These are phyloP conservation scores for Prunus salicina DNA, from an alignment of 306 rosid species.

Conservation along the genomic window DNA sequence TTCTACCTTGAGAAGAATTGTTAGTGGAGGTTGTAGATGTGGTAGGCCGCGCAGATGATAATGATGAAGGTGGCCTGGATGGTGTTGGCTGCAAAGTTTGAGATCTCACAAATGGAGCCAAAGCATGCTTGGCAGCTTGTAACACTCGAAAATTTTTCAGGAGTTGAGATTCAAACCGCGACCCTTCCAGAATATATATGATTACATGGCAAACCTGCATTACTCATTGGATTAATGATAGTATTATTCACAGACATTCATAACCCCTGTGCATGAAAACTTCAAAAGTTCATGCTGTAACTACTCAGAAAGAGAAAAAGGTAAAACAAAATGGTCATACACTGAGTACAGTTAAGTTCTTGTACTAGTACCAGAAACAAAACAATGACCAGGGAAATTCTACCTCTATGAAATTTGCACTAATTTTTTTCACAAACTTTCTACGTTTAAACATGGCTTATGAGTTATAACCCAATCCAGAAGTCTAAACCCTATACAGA, in stretches of 20 bases:
- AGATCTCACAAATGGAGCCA: conserved; percentile 69
- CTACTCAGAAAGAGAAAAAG: neutral
- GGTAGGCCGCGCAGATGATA: conserved; percentile 45
- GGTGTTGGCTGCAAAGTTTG: conserved; percentile 38
- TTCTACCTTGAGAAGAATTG: conserved; percentile 66
- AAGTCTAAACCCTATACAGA: neutral
- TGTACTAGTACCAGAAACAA: neutral
- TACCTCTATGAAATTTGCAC: neutral
- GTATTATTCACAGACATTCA: conserved; percentile 5
- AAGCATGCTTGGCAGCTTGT: conserved; percentile 81
- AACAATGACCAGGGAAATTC: neutral
- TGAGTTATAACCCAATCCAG: neutral
- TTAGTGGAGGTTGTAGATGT: conserved; percentile 32
- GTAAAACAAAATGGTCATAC: neutral
- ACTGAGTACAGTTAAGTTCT: neutral
- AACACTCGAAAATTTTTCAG: conserved; percentile 72
- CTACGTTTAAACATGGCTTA: neutral
- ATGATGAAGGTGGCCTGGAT: conserved; percentile 44
- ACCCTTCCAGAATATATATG: conserved; percentile 77
- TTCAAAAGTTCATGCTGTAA: neutral
- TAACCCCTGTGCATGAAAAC: neutral
- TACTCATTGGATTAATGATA: conserved; percentile 29
- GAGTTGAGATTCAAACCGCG: conserved; percentile 59
- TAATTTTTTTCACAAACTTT: neutral
- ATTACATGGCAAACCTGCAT: conserved; percentile 95